Conservation (phyloP, 495 filamentous ascomycete species). For the Antarctomyces pellizariae region DNA sequence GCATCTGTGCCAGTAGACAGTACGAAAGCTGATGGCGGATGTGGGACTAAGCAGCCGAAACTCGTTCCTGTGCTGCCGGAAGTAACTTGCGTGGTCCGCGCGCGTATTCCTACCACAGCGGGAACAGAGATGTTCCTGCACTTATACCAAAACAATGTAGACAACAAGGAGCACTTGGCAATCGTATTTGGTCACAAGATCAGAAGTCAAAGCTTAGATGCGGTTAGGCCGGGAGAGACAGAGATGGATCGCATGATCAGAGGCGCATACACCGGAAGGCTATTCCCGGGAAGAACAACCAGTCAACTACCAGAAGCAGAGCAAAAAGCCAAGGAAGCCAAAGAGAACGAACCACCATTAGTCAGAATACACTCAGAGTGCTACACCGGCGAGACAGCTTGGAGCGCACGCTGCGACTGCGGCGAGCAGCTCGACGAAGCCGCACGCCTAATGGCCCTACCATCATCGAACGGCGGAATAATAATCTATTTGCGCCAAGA, state of each 20-base stretch:
- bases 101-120: conserved; percentile 64
- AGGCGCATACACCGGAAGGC: conserved; percentile 70
- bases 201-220: conserved; percentile 56
- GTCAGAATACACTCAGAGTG: conserved; percentile 95
- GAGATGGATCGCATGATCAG: conserved; percentile 92
- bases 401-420: conserved; percentile 94
- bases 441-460: conserved; percentile 77
- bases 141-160: conserved; percentile 75
- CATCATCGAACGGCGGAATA: conserved; percentile 50
- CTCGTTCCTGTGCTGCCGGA: conserved; percentile 45
- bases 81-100: conserved; percentile 63
- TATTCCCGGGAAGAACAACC: conserved; percentile 65
- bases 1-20: conserved; percentile 31
- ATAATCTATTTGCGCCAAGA: conserved; percentile 94
- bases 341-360: conserved; percentile 26
- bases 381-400: conserved; percentile 95
- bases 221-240: conserved; percentile 62
- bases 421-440: conserved; percentile 96
- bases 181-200: conserved; percentile 87
- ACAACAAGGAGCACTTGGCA: conserved; percentile 92
- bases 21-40: conserved; percentile 22
- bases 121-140: conserved; percentile 95
- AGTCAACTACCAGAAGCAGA: conserved; percentile 22
- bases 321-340: conserved; percentile 1
- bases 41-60: conserved; percentile 33